Percentiles rank a stretch among this genome's conserved stretches.
phyloP scores from a whole-genome alignment of 805 yeast species.

The Lachancea kluyveri region DNA sequence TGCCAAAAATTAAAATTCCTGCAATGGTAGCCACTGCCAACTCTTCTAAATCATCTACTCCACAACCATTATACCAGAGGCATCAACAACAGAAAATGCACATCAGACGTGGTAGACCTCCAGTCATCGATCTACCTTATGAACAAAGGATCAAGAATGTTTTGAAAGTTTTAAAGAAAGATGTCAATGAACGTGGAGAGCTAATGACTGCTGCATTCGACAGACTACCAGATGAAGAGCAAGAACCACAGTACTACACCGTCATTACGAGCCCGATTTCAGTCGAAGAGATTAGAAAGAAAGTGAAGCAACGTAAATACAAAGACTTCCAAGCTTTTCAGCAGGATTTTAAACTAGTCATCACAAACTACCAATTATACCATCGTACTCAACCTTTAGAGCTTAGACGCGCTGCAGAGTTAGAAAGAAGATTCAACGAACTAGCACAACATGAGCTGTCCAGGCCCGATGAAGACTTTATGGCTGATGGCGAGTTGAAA shows the following conservation, averaged over 20 bases:
- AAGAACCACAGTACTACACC: conserved; percentile 40
- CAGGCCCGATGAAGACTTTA: conserved; percentile 76
- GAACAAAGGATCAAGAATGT: conserved; percentile 89
- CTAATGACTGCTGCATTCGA: conserved; percentile 64
- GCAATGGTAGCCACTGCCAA: conserved; percentile 5
- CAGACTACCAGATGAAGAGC: conserved; percentile 65
- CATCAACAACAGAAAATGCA: conserved; percentile 23
- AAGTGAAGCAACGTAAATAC: conserved; percentile 81
- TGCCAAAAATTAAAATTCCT: conserved; percentile 10
- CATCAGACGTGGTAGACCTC: conserved; percentile 32
- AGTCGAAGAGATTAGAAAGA: conserved; percentile 68
- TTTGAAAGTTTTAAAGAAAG: conserved; percentile 72
- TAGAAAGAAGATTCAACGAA: conserved; percentile 56
- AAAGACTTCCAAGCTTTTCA: conserved; percentile 68
- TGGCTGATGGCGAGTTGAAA: conserved; percentile 54
- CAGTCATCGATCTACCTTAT: conserved; percentile 39
- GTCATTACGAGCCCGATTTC: conserved; percentile 55
- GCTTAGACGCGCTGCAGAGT: conserved; percentile 51
- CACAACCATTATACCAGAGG: conserved; percentile 19
- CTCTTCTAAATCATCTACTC: conserved; percentile 19
- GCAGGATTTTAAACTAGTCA: conserved; percentile 67
- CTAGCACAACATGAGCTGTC: conserved; percentile 62
- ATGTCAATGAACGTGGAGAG: conserved; percentile 46
- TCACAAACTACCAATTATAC: conserved; percentile 65
- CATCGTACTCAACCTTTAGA: conserved; percentile 53